Evolutionary conservation across 2,329 filamentous ascomycete genomes (phyloP).

Genomic region (Paraphoma sp.): DNA sequence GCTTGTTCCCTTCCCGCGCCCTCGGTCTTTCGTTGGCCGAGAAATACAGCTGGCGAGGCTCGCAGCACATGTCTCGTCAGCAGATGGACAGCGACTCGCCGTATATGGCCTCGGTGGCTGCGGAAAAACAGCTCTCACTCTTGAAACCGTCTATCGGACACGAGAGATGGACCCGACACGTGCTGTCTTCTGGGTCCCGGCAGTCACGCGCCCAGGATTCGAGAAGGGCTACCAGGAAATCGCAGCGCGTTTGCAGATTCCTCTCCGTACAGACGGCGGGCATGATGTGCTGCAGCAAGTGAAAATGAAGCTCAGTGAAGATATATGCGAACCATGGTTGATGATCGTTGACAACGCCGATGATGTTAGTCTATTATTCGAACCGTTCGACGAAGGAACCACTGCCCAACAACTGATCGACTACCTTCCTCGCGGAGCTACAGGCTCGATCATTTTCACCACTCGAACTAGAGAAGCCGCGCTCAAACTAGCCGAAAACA

Average conservation of each 20-base stretch:
- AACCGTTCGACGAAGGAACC: background rate
- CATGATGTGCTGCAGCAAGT: slow-evolving; percentile 48
- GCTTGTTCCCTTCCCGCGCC: background rate
- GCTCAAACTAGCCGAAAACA: slow-evolving; percentile 9
- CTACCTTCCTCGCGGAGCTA: slow-evolving; percentile 40
- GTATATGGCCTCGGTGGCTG: slow-evolving; percentile 23
- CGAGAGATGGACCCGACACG: slow-evolving; percentile 24
- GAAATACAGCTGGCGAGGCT: slow-evolving; percentile 11
- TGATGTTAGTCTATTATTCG: slow-evolving; percentile 42
- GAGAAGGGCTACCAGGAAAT: slow-evolving; percentile 25
- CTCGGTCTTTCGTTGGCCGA: slow-evolving; percentile 18
- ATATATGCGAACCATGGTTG: slow-evolving; percentile 46
- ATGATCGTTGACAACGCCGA: slow-evolving; percentile 57
- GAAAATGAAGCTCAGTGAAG: slow-evolving; percentile 38
- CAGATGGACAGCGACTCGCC: slow-evolving; percentile 8
- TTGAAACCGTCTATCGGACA: slow-evolving; percentile 49
- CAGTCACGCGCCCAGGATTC: slow-evolving; percentile 25
- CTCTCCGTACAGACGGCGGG: slow-evolving; percentile 31
- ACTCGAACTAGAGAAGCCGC: slow-evolving; percentile 12
- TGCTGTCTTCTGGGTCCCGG: slow-evolving; percentile 24
- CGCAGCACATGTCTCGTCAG: slow-evolving; percentile 5
- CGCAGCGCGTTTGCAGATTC: slow-evolving; percentile 14
- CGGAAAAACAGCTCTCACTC: slow-evolving; percentile 27
- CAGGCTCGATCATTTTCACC: slow-evolving; percentile 43
- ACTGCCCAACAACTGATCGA: slow-evolving; percentile 12